Conservation (phyloP, 176 grass and related monocot genomes). For the Carex kokanica region DNA sequence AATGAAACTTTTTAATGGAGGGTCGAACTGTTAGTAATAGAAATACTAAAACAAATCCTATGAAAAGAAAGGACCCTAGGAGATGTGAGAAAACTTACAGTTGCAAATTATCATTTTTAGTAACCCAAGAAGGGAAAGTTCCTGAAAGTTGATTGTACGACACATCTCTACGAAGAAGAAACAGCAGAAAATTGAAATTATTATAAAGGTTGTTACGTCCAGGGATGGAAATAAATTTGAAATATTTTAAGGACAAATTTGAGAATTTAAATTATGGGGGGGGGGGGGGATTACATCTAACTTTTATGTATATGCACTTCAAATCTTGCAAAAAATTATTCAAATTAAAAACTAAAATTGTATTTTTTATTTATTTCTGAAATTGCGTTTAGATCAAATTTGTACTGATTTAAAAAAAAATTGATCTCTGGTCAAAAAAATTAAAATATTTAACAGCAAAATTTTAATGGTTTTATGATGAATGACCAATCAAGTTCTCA, state of each 20-base stretch:
- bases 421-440: too few species aligned
- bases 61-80: neutral
- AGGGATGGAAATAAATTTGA: too few species aligned
- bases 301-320: too few species aligned
- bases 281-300: too few species aligned
- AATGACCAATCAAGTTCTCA: neutral
- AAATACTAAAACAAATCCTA: neutral
- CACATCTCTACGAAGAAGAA: slow-evolving; percentile 54
- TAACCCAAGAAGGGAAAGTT: slow-evolving; percentile 83
- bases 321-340: neutral
- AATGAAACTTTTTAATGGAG: slow-evolving; percentile 19
- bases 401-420: too few species aligned
- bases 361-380: neutral
- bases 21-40: neutral
- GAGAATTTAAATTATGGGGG: too few species aligned
- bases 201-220: neutral
- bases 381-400: too few species aligned
- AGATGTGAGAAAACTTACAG: slow-evolving; percentile 46
- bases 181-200: slow-evolving; percentile 1
- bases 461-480: too few species aligned
- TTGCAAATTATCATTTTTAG: slow-evolving; percentile 43
- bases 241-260: too few species aligned
- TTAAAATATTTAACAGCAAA: too few species aligned
- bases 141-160: slow-evolving; percentile 87
- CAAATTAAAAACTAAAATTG: neutral